Evolutionary conservation across 192 early-diverging fungal species (phyloP).

Genomic region (Backusella morwellensis): DNA sequence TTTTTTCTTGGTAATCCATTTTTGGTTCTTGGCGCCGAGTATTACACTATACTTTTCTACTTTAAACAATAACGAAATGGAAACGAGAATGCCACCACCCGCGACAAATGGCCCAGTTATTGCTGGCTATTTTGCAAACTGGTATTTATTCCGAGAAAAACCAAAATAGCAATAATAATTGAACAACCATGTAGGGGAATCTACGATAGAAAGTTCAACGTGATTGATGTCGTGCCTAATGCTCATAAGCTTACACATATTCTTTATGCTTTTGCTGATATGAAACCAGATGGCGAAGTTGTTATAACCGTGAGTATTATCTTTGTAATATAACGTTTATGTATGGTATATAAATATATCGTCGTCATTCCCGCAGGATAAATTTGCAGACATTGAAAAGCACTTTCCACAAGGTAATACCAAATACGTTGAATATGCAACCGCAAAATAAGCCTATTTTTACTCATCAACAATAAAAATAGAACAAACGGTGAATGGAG

Average conservation of each 20-base stretch:
- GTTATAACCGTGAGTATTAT: slow-evolving; percentile 36
- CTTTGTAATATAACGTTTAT: background rate
- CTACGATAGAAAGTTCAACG: slow-evolving; percentile 67
- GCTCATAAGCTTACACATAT: slow-evolving; percentile 68
- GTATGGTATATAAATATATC: background rate
- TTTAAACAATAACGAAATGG: background rate
- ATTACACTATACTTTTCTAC: background rate
- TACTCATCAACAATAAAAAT: background rate
- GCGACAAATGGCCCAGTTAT: slow-evolving; percentile 29
- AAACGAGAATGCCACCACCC: slow-evolving; percentile 10
- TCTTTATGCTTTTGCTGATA: slow-evolving; percentile 79
- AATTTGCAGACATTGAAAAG: slow-evolving; percentile 80
- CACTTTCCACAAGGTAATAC: slow-evolving; percentile 29
- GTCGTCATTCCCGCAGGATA: slow-evolving; percentile 39
- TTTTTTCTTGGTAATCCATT: background rate
- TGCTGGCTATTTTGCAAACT: slow-evolving; percentile 36
- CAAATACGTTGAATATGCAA: background rate
- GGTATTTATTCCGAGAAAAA: slow-evolving; percentile 12
- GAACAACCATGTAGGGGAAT: slow-evolving; percentile 51
- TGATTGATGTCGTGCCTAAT: slow-evolving; percentile 58
- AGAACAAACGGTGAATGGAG: slow-evolving; percentile 29
- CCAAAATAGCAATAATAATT: background rate
- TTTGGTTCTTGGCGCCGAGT: background rate
- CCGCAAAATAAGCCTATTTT: background rate
- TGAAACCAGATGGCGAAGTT: slow-evolving; percentile 60